Evolutionary conservation across 1,139 yeast genomes (phyloP).

Genomic region (Yamadazyma dendronema): DNA sequence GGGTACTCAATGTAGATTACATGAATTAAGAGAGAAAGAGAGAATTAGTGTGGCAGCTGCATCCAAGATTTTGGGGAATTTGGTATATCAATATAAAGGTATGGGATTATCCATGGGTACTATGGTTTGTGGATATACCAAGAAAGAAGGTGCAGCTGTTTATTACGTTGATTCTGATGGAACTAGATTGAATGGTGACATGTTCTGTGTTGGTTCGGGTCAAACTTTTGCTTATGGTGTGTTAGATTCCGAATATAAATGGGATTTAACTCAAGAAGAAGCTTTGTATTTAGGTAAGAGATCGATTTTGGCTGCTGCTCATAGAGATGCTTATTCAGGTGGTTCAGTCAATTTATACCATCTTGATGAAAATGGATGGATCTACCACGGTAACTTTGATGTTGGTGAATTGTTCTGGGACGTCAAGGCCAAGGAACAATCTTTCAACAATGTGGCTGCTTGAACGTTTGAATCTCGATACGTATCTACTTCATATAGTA

Average conservation of each 20-base stretch:
- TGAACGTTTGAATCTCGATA: too few relatives aligned
- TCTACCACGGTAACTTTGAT: slow-evolving; percentile 90
- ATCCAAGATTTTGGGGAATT: slow-evolving; percentile 84
- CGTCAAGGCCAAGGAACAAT: slow-evolving; percentile 80
- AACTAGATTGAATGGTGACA: slow-evolving; percentile 88
- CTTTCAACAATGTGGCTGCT: slow-evolving; percentile 84
- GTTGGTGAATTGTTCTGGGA: slow-evolving; percentile 94
- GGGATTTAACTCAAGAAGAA: slow-evolving; percentile 90
- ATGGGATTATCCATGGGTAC: slow-evolving; percentile 99
- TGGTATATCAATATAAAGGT: slow-evolving; percentile 93
- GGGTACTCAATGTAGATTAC: slow-evolving; percentile 93
- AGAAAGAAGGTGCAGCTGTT: slow-evolving; percentile 92
- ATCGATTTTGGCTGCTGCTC: slow-evolving; percentile 95
- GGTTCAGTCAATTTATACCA: slow-evolving; percentile 93
- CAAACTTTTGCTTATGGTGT: slow-evolving; percentile 99
- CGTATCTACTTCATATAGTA: background rate
- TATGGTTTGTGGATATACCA: slow-evolving; percentile 96
- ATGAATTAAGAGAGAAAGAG: slow-evolving; percentile 91
- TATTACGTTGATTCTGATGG: slow-evolving; percentile 98
- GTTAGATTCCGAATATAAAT: slow-evolving; percentile 81
- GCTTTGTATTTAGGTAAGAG: slow-evolving; percentile 94
- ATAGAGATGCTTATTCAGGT: slow-evolving; percentile 98
- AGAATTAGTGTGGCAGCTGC: slow-evolving; percentile 97
- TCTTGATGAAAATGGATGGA: slow-evolving; percentile 93
- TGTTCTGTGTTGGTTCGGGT: slow-evolving; percentile 98